Conservation (phyloP, 1,139 yeast genomes). For the Sugiyamaella pinicola region DNA sequence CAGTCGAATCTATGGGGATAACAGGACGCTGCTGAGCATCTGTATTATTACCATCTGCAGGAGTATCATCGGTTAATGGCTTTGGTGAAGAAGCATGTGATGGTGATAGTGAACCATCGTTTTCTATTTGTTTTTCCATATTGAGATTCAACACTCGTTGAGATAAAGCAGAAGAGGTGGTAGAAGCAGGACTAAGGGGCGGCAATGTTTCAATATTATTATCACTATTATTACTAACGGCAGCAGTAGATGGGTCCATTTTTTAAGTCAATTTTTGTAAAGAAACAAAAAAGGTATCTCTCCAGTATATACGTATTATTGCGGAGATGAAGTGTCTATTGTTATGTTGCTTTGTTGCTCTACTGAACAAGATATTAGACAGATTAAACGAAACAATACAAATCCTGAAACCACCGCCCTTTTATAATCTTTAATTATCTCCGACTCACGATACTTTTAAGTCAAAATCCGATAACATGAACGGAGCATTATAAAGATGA, state of each 20-base stretch:
- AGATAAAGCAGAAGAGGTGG: background rate
- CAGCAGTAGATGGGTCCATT: background rate
- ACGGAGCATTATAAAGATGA: too few species aligned
- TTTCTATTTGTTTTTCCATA: slow-evolving; percentile 3
- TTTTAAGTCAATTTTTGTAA: too few species aligned
- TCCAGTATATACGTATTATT: too few species aligned
- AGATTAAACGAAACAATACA: too few species aligned
- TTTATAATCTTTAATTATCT: too few species aligned
- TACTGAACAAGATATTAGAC: too few species aligned
- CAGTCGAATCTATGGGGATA: slow-evolving; percentile 9
- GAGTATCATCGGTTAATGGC: slow-evolving; percentile 1
- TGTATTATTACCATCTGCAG: background rate
- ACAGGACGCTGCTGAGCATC: background rate
- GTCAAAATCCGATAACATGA: too few species aligned
- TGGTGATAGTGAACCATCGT: background rate
- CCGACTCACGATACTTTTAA: too few species aligned
- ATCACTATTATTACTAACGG: background rate
- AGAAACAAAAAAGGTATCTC: too few species aligned
- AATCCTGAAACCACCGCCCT: too few species aligned
- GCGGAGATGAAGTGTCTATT: background rate
- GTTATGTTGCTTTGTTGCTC: too few species aligned
- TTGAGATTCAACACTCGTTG: background rate
- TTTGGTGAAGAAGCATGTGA: background rate
- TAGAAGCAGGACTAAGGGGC: background rate
- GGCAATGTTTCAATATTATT: background rate